phyloP scores from a whole-genome alignment of 1,284 basidiomycete genomes.

The Tilletia walkeri region DNA sequence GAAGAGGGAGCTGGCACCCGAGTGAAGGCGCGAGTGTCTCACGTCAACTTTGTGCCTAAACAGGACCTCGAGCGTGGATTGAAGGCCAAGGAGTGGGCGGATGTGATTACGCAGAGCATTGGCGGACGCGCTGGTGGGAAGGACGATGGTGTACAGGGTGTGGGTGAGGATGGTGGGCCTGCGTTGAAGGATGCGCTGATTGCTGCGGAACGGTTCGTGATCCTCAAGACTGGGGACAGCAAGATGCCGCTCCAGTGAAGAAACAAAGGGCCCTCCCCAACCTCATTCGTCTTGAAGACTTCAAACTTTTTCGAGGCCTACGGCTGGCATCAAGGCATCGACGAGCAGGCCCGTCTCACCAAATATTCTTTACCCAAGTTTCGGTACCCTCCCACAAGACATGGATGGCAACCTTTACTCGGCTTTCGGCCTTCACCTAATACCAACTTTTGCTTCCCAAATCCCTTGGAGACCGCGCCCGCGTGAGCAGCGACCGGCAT shows the following conservation, averaged over 20 bases:
- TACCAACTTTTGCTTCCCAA: too few relatives aligned
- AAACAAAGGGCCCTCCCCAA: neutral
- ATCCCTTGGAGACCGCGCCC: too few relatives aligned
- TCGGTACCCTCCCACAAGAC: too few relatives aligned
- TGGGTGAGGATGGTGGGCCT: constrained; percentile 46
- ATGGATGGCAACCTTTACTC: too few relatives aligned
- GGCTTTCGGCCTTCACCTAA: too few relatives aligned
- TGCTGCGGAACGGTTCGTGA: constrained; percentile 23
- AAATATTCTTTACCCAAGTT: too few relatives aligned
- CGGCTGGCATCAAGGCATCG: too few relatives aligned
- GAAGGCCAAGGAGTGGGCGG: constrained; percentile 50
- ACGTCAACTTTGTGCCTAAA: constrained; percentile 77
- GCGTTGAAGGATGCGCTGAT: constrained; percentile 45
- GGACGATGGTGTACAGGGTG: constrained; percentile 49
- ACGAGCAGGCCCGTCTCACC: too few relatives aligned
- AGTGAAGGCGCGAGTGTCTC: constrained; percentile 71
- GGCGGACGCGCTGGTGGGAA: constrained; percentile 52
- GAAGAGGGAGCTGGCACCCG: constrained; percentile 28
- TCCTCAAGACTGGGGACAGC: constrained; percentile 22
- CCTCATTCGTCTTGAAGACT: neutral
- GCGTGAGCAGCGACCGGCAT: too few relatives aligned
- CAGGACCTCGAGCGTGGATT: constrained; percentile 40
- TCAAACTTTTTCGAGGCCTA: neutral
- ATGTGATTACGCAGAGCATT: constrained; percentile 40
- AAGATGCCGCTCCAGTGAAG: constrained; percentile 24